A percentile compares a stretch with the other conserved stretches of the same genome.
phyloP scores from a whole-genome alignment of 2,329 filamentous ascomycete genomes.

The Aschersonia sp. region DNA sequence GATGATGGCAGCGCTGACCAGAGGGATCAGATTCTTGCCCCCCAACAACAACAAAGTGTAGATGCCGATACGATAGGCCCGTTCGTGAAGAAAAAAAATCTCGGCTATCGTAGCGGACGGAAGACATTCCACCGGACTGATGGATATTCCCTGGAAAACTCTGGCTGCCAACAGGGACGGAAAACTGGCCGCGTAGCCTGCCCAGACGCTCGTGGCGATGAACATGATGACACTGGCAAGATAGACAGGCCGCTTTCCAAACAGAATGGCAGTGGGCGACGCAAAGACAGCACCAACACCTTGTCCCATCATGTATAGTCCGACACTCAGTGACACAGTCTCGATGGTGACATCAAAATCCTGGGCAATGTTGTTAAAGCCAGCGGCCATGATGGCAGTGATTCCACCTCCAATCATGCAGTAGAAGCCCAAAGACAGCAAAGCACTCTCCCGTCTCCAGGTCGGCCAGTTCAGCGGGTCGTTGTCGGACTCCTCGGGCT shows the following conservation, averaged over 20 bases:
- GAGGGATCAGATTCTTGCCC: constrained; percentile 79
- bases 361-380: constrained; percentile 66
- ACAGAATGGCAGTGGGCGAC: constrained; percentile 83
- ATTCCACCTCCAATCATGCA: constrained; percentile 90
- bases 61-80: constrained; percentile 83
- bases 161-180: constrained; percentile 65
- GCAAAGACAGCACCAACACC: constrained; percentile 73
- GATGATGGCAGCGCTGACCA: constrained; percentile 78
- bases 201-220: constrained; percentile 66
- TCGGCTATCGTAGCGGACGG: constrained; percentile 90
- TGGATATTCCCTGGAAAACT: constrained; percentile 74
- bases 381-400: constrained; percentile 78
- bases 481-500: constrained; percentile 80
- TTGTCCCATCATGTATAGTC: constrained; percentile 86
- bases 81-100: constrained; percentile 90
- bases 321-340: constrained; percentile 72
- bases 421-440: constrained; percentile 77
- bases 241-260: constrained; percentile 82
- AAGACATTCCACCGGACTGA: constrained; percentile 83
- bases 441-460: constrained; percentile 65
- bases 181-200: constrained; percentile 70
- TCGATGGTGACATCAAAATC: constrained; percentile 52
- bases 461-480: constrained; percentile 86
- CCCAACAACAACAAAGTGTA: constrained; percentile 81
- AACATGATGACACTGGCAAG: constrained; percentile 66